Base-by-base conservation (phyloP, 352 stramenopile species). In the Thraustochytrium striatum region DNA sequence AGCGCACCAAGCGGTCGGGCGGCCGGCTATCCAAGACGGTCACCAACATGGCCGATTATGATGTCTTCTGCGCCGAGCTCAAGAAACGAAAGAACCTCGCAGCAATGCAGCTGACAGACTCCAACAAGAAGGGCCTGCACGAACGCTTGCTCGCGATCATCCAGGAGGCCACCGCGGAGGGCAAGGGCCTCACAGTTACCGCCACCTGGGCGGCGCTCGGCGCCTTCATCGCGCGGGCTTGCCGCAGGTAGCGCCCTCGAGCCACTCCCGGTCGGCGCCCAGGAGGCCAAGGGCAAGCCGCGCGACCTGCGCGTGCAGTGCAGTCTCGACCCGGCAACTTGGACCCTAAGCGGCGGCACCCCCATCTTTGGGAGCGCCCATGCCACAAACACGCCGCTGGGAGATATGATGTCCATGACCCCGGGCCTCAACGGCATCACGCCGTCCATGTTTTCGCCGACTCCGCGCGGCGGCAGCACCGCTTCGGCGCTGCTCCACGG, bases 391-490 rank as follows among this genome's bases (percentile, higher is more conserved):
- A 75, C 65, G 7, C 65, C 65, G 43, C 30, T 72, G 28, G 52
- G 65, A 21, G 65, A 75, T 8, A 75, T 75, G 65, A 39, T 75
- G 5, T 55, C 13, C 44, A 47, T 75, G 2, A 75, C 68, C 25
- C 39, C 39, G 0, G 19, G 41, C 5, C 52, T 75, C 25, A 11
- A 39, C 19, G 39, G 7, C 5, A 44, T 75, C 28, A 75, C 65
- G 33, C 21, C 65, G 35, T 75, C 30, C 50, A 61, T 75, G 16
- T 75, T 75, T 43, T 75, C 65, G 36, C 65, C 65, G 3, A 75
- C 65, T 30, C 65, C 65, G 21, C 65, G 65, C 16, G 44, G 52
- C n/a, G 65, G 65, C 25, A n/a, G n/a, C n/a, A n/a, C n/a, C n/a
- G n/a, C n/a, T n/a, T n/a, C n/a, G n/a, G n/a, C n/a, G n/a, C n/a